Evolutionary conservation across 257 asterid species (phyloP), one percentile per base, ranked within the genome.

Genomic region (Dorcoceras hygrometricum): DNA sequence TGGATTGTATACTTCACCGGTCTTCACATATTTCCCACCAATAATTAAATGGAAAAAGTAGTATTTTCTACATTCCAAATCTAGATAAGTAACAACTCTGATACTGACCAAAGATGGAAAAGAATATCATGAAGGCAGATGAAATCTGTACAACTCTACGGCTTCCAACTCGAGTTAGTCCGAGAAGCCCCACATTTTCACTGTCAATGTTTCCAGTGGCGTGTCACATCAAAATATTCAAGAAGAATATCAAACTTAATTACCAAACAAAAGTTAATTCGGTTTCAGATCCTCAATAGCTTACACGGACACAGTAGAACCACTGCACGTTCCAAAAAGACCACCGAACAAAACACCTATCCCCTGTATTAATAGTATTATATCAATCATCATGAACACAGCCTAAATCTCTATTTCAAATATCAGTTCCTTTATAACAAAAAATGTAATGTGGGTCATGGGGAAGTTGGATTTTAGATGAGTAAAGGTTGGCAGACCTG

Each of bases 151-250:
- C 95, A 59, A 94, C 99, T 81, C 99, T 80, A 18, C 99, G 96
- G 67, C 99, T 94, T 75, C 99, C 99, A 26, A 94, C 99, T 72
- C 97, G 91, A 59, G 99, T 94, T 57, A 94, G 90, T 65, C 99
- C 99, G 59, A 94, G 96, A 67, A 94, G 97, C 43, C 99, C 99
- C 65, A 94, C 89, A 61, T 94, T 94, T 79, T 94, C 99, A 81
- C 99, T 94, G 87, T 70, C 82, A 79, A 61, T 24, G 62, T 27
- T 27, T 46, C 36, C 57, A 66, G 34, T n/a, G 27, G 8, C 53
- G 23, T 22, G 56, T 68, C 12, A 48, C 72, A 60, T 62, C 67
- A 34, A 69, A 31, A 34, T 57, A 43, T 54, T 60, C 20, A 43
- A 22, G 59, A 54, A n/a, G 62, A 67, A 19, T 53, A 29, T 53